A percentile compares a stretch with the other conserved stretches of the same genome.
Conservation (phyloP, 2,329 filamentous ascomycete species). For the Elsinoe batatas region DNA sequence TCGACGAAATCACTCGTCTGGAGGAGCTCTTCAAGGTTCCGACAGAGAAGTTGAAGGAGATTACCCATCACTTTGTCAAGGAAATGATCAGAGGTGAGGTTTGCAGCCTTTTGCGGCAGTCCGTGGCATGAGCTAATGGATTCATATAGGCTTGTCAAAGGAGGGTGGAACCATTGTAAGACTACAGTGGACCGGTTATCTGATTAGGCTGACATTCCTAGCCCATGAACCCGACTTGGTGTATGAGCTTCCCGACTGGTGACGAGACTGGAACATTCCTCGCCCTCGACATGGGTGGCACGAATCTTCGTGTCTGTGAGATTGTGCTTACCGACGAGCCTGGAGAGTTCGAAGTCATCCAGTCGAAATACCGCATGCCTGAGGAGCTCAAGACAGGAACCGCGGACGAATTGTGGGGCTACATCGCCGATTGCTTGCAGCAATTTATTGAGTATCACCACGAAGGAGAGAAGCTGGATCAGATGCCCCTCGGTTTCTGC, state of each 20-base stretch:
- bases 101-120: neutral
- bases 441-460: conserved; percentile 86
- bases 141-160: conserved; percentile 47
- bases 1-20: conserved; percentile 69
- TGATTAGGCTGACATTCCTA: conserved; percentile 27
- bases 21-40: conserved; percentile 78
- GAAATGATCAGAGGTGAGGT: conserved; percentile 71
- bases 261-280: conserved; percentile 80
- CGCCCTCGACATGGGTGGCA: conserved; percentile 91
- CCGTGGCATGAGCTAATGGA: conserved; percentile 39
- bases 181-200: conserved; percentile 17
- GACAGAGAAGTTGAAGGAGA: conserved; percentile 70
- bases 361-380: conserved; percentile 92
- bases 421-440: conserved; percentile 83
- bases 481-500: conserved; percentile 79
- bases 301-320: conserved; percentile 89
- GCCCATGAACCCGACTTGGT: conserved; percentile 98
- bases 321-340: conserved; percentile 79
- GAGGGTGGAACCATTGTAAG: conserved; percentile 89
- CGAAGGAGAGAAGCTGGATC: conserved; percentile 52
- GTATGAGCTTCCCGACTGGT: conserved; percentile 79
- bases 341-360: conserved; percentile 87
- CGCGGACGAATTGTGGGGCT: conserved; percentile 83
- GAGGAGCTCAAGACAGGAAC: conserved; percentile 81
- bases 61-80: conserved; percentile 78